phyloP scores from a whole-genome alignment of 768 basidiomycete species.

The Podaxis sp. region DNA sequence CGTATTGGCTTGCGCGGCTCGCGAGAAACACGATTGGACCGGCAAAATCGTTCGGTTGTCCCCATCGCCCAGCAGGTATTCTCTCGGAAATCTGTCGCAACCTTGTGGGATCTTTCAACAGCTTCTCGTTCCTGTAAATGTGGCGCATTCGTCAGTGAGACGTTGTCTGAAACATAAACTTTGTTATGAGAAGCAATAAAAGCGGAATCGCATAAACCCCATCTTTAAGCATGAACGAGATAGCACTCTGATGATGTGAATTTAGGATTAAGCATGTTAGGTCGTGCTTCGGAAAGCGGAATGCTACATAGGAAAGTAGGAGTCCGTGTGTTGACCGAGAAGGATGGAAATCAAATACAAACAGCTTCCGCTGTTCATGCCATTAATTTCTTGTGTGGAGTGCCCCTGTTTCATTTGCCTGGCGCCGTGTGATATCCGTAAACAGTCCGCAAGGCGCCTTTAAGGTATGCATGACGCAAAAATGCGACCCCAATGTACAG shows the following conservation, averaged over 20 bases:
- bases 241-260: not conserved
- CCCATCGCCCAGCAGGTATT: slow-evolving; percentile 73
- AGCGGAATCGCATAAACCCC: too few species aligned
- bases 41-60: slow-evolving; percentile 67
- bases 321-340: not conserved
- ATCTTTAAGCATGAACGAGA: too few species aligned
- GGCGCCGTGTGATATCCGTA: not conserved
- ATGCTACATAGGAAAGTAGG: not conserved
- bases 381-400: not conserved
- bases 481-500: not conserved
- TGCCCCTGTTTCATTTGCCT: not conserved
- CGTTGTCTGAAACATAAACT: not conserved
- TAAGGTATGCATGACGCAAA: not conserved
- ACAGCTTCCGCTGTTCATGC: not conserved
- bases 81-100: slow-evolving; percentile 69
- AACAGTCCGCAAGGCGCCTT: not conserved
- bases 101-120: slow-evolving; percentile 56
- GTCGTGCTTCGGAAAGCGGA: not conserved
- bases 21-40: slow-evolving; percentile 70
- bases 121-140: slow-evolving; percentile 38
- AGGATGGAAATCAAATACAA: not conserved
- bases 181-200: not conserved
- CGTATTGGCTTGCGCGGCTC: slow-evolving; percentile 63
- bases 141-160: not conserved
- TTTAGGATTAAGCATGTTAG: not conserved